These are phyloP conservation scores for Aschersonia sp. DNA, from an alignment of 2,329 filamentous ascomycete species.

Conservation along the genomic window DNA sequence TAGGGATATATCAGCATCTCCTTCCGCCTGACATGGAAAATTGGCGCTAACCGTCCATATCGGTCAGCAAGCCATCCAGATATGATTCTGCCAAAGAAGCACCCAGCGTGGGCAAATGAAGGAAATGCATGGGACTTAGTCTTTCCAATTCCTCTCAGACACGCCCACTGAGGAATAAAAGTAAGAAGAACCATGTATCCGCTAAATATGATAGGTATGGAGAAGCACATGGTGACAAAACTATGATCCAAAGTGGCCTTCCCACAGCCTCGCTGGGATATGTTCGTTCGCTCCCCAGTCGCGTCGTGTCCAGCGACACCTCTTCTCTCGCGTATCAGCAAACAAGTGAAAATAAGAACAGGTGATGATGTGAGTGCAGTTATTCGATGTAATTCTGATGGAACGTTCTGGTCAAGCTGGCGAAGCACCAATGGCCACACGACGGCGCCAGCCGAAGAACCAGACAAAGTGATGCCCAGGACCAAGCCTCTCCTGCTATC, in stretches of 20 bases:
- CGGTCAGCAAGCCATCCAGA: conserved; percentile 37
- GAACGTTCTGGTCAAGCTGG: conserved; percentile 4
- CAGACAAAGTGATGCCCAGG: conserved; percentile 15
- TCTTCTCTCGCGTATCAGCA: conserved; percentile 14
- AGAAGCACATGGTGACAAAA: conserved; percentile 9
- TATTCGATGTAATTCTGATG: conserved; percentile 8
- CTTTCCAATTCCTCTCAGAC: conserved; percentile 16
- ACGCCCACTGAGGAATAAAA: conserved; percentile 33
- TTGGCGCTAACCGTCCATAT: conserved; percentile 21
- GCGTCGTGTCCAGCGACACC: conserved; percentile 5
- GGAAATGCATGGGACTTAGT: conserved; percentile 23
- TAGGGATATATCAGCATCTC: conserved; percentile 1
- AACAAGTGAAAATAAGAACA: conserved; percentile 11
- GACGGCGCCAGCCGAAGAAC: conserved; percentile 16
- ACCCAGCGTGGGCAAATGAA: conserved; percentile 45
- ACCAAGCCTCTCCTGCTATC: conserved; percentile 14
- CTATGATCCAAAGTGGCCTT: conserved; percentile 11
- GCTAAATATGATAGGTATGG: conserved; percentile 13
- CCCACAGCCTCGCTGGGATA: conserved; percentile 9
- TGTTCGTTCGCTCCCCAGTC: conserved; percentile 3
- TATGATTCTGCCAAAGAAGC: conserved; percentile 34
- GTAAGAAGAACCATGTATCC: conserved; percentile 16
- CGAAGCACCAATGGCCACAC: conserved; percentile 14
- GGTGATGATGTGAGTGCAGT: conserved; percentile 11
- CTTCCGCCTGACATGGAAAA: neutral